Base-by-base conservation (phyloP, 805 yeast genomes). In the Pichia membranifaciens region DNA sequence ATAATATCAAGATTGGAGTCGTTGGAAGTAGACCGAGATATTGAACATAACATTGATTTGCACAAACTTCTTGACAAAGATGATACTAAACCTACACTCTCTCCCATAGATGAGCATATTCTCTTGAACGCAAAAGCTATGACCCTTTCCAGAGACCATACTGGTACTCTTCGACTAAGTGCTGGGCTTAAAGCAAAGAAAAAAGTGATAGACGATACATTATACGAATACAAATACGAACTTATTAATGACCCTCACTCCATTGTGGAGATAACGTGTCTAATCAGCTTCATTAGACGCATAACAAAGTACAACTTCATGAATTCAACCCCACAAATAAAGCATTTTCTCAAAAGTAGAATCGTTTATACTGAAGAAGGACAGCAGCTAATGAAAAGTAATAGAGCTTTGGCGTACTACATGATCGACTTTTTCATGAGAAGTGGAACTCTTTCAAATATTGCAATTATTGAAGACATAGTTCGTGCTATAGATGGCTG, bases 401-500 rank as follows among this genome's bases (percentile, higher is more conserved):
- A 31, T 20, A 41, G 20, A 33, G 20, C 15, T 16, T 13, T 47
- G 31, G 2, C 31, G 6, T 43, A 47, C 31, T 20, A 13, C 5
- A n/a, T 34, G 20, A 35, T 41, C 8, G 20, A 52, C 20, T 48
- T 47, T 21, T 52, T 52, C 21, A 21, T 47, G 7, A 47, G 37
- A 20, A 37, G 40, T n/a, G 15, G 12, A 21, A 44, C 34, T 10
- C 20, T 35, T 28, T 20, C 23, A 8, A 43, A 47, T 25, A 10
- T 35, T 17, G 16, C 15, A 16, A 41, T 44, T 15, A n/a, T 38
- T 22, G 28, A 48, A 10, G 18, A 45, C 10, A 16, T 50, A 7
- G 12, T 41, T 13, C 21, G 33, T n/a, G 23, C 35, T 6, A 31
- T 41, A 13, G 42, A 34, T 17, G 39, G 29, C 10, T 43, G 45